Conservation (phyloP, 495 filamentous ascomycete genomes). For the Mytilinidion resinicola region DNA sequence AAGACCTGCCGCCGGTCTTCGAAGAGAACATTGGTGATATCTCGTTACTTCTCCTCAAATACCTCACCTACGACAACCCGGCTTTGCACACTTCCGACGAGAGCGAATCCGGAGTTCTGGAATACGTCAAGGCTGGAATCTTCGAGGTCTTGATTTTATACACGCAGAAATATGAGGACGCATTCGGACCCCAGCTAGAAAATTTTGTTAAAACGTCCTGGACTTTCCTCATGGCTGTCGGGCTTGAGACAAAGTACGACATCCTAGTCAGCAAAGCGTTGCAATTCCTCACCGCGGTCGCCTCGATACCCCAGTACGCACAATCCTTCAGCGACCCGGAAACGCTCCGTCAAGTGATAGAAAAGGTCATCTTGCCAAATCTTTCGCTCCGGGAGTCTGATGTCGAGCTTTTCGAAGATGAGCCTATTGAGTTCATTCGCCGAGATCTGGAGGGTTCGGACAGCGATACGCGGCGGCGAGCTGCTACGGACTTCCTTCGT, state of each 20-base stretch:
- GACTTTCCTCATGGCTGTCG: slow-evolving; percentile 79
- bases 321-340: slow-evolving; percentile 73
- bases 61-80: slow-evolving; percentile 81
- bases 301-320: slow-evolving; percentile 68
- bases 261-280: slow-evolving; percentile 90
- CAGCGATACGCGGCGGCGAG: slow-evolving; percentile 82
- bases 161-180: slow-evolving; percentile 89
- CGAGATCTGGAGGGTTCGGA: slow-evolving; percentile 95
- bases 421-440: slow-evolving; percentile 97
- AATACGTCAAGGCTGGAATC: slow-evolving; percentile 83
- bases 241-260: slow-evolving; percentile 86
- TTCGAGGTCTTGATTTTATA: slow-evolving; percentile 84
- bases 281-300: slow-evolving; percentile 87
- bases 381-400: slow-evolving; percentile 84
- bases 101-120: slow-evolving; percentile 72
- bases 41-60: slow-evolving; percentile 78
- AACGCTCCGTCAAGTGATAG: slow-evolving; percentile 73
- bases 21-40: slow-evolving; percentile 75
- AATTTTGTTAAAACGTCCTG: slow-evolving; percentile 85
- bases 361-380: slow-evolving; percentile 93
- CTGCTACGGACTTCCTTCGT: slow-evolving; percentile 88
- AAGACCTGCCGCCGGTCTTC: slow-evolving; percentile 91
- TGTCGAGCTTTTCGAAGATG: slow-evolving; percentile 93
- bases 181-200: slow-evolving; percentile 67
- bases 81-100: slow-evolving; percentile 78